These are phyloP conservation scores for Nemania bipapillata DNA, from an alignment of 2,329 filamentous ascomycete species.

Conservation along the genomic window DNA sequence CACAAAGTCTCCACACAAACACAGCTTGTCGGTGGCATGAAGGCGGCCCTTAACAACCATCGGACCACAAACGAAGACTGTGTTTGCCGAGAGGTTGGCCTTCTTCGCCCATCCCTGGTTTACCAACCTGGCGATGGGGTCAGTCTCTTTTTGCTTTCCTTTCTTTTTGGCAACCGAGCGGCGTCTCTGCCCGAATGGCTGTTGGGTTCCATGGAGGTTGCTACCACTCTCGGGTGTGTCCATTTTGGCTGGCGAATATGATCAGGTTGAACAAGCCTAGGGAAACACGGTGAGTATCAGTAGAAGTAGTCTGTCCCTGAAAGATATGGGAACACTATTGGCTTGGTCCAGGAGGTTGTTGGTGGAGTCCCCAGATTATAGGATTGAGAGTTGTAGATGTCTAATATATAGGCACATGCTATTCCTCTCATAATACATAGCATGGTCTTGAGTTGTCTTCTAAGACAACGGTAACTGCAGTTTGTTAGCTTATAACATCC, in stretches of 20 bases:
- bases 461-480: too few species aligned
- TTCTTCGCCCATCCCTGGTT: constrained; percentile 2
- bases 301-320: too few species aligned
- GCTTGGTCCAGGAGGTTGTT: neutral
- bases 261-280: neutral
- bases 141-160: neutral
- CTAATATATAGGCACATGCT: neutral
- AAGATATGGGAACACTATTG: too few species aligned
- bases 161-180: neutral
- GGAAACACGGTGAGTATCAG: too few species aligned
- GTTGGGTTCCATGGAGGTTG: neutral
- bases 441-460: neutral
- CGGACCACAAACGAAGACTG: neutral
- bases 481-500: neutral
- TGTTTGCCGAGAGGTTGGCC: constrained; percentile 13
- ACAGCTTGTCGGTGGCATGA: constrained; percentile 25
- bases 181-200: neutral
- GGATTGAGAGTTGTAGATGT: neutral
- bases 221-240: neutral
- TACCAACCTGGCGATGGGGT: neutral
- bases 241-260: neutral
- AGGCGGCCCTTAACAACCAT: constrained; percentile 14
- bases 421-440: neutral
- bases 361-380: neutral
- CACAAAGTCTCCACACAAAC: constrained; percentile 2